Percentiles rank a stretch among this genome's conserved stretches.
Conservation (phyloP, 106 monocot species). For the Iris macrosiphon region DNA sequence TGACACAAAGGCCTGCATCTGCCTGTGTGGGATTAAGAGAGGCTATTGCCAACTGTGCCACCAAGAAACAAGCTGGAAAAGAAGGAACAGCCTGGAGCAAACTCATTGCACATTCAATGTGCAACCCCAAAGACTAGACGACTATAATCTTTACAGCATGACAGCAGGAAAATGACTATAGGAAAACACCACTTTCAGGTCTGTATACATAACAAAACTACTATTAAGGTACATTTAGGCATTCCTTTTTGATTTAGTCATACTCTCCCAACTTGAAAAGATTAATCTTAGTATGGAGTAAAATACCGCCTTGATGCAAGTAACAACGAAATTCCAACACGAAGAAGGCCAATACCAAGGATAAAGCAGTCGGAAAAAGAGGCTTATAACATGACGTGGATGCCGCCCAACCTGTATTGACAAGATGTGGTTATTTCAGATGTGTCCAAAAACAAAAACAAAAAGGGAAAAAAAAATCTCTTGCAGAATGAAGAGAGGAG, state of each 20-base stretch:
- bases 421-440: neutral
- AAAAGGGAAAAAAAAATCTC: neutral
- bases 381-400: slow-evolving; percentile 89
- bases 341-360: slow-evolving; percentile 99
- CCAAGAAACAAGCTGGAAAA: too few species aligned
- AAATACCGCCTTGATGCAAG: slow-evolving; percentile 52
- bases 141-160: too few species aligned
- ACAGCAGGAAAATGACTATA: too few species aligned
- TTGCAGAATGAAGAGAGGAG: neutral
- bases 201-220: too few species aligned
- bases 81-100: too few species aligned
- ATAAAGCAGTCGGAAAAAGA: slow-evolving; percentile 90
- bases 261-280: slow-evolving; percentile 61
- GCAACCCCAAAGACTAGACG: too few species aligned
- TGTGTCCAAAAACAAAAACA: neutral
- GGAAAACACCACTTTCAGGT: too few species aligned
- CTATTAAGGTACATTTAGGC: neutral
- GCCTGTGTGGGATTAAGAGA: too few species aligned
- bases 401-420: slow-evolving; percentile 65
- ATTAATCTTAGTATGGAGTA: slow-evolving; percentile 57
- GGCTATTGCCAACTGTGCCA: too few species aligned
- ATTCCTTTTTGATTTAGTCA: slow-evolving; percentile 25
- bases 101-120: too few species aligned
- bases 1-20: too few species aligned
- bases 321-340: slow-evolving; percentile 84